Base-by-base conservation (phyloP, 192 early-diverging fungal genomes). In the Gamsiella multidivaricata region DNA sequence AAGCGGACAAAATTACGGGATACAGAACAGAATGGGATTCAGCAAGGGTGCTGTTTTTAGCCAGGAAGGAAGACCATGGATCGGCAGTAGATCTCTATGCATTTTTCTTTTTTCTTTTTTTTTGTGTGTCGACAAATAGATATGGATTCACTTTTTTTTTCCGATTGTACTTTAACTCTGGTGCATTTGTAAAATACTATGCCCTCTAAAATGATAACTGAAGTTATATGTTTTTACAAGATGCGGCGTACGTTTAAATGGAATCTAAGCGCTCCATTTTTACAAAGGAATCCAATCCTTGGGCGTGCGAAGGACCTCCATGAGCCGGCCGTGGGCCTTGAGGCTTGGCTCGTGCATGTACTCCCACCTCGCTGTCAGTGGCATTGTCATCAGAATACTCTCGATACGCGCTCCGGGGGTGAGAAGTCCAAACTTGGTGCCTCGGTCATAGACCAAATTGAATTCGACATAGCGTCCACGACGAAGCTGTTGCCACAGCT, bases 401-500 rank as follows among this genome's bases (percentile, higher is more conserved):
- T 99, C 97, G 57, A 98, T 98, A 31, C 97, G 84, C 2, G 93
- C 95, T 43, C 96, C 96, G 14, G 97, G 97, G 22, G 97, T 99
- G 69, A 92, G 88, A 41, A 99, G 82, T 18, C 97, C 97, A 84
- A 98, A 99, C 84, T 99, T 99, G 36, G 97, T 99, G 23, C 97
- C 97, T 49, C 97, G 90, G 81, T 99, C 97, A 66, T 94, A 90
- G 18, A 98, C 93, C 70, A 99, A 82, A 75, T 99, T 99, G 80
- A 99, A 99, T 73, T 99, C 97, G 26, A 95, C 96, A 82, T 99
- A 99, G 32, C 95, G 87, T 11, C 97, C 97, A 41, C 97, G 89
- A 51, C 97, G 90, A 34, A 99, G 65, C 69, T 97, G 93, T 83
- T 99, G 97, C 97, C 97, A 99, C 39, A 85, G 54, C 81, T 93